Base-by-base conservation (phyloP, 2,329 filamentous ascomycete species). In the Microsporum canis region DNA sequence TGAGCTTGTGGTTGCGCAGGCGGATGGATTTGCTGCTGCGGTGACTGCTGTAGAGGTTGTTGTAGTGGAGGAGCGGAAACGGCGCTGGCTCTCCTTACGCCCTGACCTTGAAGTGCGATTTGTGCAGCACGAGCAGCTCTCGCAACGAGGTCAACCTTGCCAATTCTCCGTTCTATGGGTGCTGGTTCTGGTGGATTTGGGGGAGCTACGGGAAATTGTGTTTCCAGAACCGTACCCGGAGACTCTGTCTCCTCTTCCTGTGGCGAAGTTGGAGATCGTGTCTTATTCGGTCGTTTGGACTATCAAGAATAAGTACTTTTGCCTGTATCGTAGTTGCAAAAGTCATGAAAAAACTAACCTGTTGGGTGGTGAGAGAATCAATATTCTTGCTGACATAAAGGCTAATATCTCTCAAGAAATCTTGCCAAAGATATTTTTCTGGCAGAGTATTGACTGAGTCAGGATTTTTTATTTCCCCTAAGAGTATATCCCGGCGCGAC, bases 381-480 rank as follows among this genome's bases (percentile, higher is more conserved):
- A 83, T 79, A 61, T 82, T 81, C 67, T 84, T 83, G 59, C 76
- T 79, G 56, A 87, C 77, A 69, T 84, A 83, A 10, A 75, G 75
- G 55, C 79, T 81, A 14, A 86, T 77, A 63, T 84, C 81, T 27
- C 79, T 77, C 14, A 86, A 72, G 62, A 87, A 86, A 62, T 84
- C 82, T 58, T 81, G 80, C 84, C 84, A 87, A 34, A 79, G 78
- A 66, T 85, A 86, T 66, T 81, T 84, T 64, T 82, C 79, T 0
- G 80, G 80, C 39, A 87, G 69, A 27, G 77, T 73, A 57, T 74
- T 73, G 58, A 79, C 70, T 3, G 76, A 75, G 34, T 79, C 80
- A 47, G 76, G 73, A 63, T 80, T 78, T 61, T 79, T 76, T n/a
- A 80, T 73, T 45, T 83, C 80, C 41, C 75, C 77, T 39, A 84